phyloP scores from a whole-genome alignment of 2,329 filamentous ascomycete genomes.

The Exophiala calicioides region DNA sequence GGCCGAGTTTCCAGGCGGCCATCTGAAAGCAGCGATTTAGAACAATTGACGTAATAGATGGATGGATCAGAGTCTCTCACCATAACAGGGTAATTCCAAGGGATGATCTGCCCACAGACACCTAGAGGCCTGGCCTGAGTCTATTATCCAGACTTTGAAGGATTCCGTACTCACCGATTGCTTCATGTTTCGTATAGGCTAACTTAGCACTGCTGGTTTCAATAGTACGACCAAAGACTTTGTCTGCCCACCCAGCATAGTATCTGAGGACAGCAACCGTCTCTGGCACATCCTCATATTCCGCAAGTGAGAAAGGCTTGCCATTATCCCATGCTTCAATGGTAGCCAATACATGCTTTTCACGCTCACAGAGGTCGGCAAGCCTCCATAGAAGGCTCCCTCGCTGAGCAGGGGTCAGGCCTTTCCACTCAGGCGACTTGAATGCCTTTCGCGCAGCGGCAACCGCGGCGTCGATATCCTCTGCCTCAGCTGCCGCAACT shows the following conservation, averaged over 20 bases:
- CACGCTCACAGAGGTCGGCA: slow-evolving; percentile 64
- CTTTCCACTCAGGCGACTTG: no score
- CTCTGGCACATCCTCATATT: slow-evolving; percentile 70
- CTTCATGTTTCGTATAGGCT: slow-evolving; percentile 79
- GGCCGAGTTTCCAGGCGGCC: slow-evolving; percentile 67
- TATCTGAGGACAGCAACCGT: slow-evolving; percentile 72
- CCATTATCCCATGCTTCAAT: slow-evolving; percentile 80
- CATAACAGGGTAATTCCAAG: slow-evolving; percentile 88
- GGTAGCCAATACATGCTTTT: slow-evolving; percentile 63
- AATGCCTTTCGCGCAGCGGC: slow-evolving; percentile 37
- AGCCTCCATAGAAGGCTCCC: slow-evolving; percentile 44
- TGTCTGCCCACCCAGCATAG: slow-evolving; percentile 78
- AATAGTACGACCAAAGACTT: slow-evolving; percentile 73
- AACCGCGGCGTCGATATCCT: slow-evolving; percentile 41
- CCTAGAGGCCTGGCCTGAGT: no score
- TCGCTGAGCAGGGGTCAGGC: no score
- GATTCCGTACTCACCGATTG: no score
- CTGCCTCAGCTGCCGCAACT: slow-evolving; percentile 35
- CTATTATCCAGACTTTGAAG: no score
- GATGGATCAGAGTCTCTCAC: no score
- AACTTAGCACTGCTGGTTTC: slow-evolving; percentile 76
- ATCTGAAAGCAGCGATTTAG: no score
- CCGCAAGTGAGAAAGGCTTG: slow-evolving; percentile 68
- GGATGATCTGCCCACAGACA: slow-evolving; percentile 74
- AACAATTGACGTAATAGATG: no score